Evolutionary conservation across 2,329 filamentous ascomycete species (phyloP).

Genomic region (Metarhizium sp.): DNA sequence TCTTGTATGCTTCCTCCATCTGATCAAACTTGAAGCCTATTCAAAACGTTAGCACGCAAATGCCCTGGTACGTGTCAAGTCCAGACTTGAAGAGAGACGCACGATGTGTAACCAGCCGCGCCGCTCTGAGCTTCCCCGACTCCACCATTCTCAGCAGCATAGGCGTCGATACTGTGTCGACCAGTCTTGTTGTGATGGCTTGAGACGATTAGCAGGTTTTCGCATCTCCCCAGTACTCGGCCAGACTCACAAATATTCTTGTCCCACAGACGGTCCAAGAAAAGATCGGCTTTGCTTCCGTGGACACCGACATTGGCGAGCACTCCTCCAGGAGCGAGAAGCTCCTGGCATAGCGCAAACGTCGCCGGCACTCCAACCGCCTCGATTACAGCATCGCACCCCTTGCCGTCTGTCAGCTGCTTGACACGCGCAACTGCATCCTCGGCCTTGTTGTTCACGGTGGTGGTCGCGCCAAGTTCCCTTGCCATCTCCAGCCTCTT

Average conservation of each 20-base stretch:
- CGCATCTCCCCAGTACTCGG: not conserved
- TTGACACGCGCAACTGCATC: conserved; percentile 29
- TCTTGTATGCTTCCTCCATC: conserved; percentile 33
- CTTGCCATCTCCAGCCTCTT: conserved; percentile 36
- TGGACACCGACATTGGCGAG: conserved; percentile 52
- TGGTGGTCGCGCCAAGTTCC: conserved; percentile 36
- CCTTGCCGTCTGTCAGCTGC: conserved; percentile 37
- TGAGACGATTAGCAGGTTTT: not conserved
- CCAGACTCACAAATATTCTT: conserved; percentile 38
- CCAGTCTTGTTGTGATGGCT: conserved; percentile 37
- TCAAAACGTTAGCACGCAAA: conserved; percentile 1
- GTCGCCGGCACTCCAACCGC: conserved; percentile 45
- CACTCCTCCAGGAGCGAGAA: conserved; percentile 42
- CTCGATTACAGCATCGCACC: conserved; percentile 49
- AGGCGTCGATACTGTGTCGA: conserved; percentile 37
- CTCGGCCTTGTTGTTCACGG: conserved; percentile 26
- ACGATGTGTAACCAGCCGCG: conserved; percentile 36
- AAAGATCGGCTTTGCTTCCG: conserved; percentile 39
- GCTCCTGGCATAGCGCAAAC: conserved; percentile 41
- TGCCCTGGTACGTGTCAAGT: not conserved
- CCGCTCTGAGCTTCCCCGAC: conserved; percentile 30
- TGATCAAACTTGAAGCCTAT: conserved; percentile 31
- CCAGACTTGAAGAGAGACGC: conserved; percentile 8
- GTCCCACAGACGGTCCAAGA: conserved; percentile 44
- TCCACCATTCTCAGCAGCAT: conserved; percentile 37